Conservation (phyloP, 208 protist species). For the Naegleria lovaniensis region DNA sequence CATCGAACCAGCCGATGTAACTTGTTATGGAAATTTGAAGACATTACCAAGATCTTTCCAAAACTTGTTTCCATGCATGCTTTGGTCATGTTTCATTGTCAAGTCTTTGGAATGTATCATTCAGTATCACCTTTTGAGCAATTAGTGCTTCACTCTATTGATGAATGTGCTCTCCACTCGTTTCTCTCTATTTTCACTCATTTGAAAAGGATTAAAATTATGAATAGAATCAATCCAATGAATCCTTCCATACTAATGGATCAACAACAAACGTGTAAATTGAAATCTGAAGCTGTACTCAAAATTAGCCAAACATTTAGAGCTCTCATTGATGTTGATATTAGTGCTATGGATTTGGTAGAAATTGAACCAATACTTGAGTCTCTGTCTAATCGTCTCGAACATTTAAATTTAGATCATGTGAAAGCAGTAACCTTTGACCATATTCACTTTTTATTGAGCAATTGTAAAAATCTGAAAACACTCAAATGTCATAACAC, state of each 20-base stretch:
- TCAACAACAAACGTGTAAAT: background rate
- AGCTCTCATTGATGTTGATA: background rate
- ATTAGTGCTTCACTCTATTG: background rate
- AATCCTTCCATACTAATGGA: background rate
- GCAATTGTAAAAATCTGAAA: conserved; percentile 1
- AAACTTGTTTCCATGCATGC: background rate
- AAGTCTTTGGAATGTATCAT: background rate
- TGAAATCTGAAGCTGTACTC: background rate
- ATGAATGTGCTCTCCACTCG: background rate
- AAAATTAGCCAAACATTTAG: background rate
- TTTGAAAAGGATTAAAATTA: background rate
- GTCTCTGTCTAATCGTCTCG: background rate
- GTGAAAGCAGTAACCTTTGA: background rate
- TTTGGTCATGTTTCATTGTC: background rate
- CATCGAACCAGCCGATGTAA: background rate
- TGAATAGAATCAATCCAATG: background rate
- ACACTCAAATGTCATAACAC: background rate
- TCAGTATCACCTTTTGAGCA: background rate
- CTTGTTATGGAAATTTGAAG: background rate
- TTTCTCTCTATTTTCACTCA: background rate
- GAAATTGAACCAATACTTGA: background rate
- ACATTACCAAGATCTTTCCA: background rate
- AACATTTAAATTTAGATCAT: conserved; percentile 5
- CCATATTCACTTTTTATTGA: background rate
- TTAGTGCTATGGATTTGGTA: background rate